Evolutionary conservation across 164 flowering plant species (phyloP).

Genomic region (Annona cherimola): DNA sequence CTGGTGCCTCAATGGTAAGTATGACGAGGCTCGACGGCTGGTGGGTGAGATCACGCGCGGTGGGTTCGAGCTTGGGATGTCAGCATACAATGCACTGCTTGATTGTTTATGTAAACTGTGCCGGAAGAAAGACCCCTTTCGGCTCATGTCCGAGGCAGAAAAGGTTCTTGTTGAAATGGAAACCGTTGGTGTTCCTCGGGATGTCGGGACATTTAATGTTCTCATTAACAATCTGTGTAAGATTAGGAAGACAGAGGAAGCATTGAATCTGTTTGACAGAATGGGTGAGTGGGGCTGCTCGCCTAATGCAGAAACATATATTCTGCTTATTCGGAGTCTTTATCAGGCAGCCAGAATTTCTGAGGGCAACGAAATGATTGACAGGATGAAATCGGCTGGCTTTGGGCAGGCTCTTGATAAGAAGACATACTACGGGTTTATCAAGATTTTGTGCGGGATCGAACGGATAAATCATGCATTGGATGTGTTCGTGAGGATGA

Average conservation of each 20-base stretch:
- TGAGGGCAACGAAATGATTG: conserved; percentile 97
- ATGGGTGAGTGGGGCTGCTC: conserved; percentile 93
- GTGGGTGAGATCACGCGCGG: conserved; percentile 84
- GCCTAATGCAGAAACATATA: conserved; percentile 58
- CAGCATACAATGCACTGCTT: conserved; percentile 71
- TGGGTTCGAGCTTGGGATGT: conserved; percentile 70
- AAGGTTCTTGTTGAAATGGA: conserved; percentile 81
- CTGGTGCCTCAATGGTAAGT: conserved; percentile 88
- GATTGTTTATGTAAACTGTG: conserved; percentile 91
- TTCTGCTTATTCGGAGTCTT: conserved; percentile 61
- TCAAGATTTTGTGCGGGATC: conserved; percentile 86
- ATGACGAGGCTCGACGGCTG: conserved; percentile 73
- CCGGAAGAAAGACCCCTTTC: conserved; percentile 71
- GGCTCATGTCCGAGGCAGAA: conserved; percentile 58
- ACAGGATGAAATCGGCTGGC: conserved; percentile 81
- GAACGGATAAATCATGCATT: conserved; percentile 92
- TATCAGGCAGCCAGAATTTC: conserved; percentile 94
- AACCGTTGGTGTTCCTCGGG: conserved; percentile 67
- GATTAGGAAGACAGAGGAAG: conserved; percentile 73
- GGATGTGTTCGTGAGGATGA: conserved; percentile 77
- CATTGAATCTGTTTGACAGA: conserved; percentile 55
- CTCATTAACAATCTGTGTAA: conserved; percentile 71
- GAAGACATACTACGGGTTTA: conserved; percentile 64
- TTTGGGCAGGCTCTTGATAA: conserved; percentile 49
- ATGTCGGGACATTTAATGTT: conserved; percentile 81